Conservation (phyloP, 768 basidiomycete genomes). For the Filobasidium floriforme region DNA sequence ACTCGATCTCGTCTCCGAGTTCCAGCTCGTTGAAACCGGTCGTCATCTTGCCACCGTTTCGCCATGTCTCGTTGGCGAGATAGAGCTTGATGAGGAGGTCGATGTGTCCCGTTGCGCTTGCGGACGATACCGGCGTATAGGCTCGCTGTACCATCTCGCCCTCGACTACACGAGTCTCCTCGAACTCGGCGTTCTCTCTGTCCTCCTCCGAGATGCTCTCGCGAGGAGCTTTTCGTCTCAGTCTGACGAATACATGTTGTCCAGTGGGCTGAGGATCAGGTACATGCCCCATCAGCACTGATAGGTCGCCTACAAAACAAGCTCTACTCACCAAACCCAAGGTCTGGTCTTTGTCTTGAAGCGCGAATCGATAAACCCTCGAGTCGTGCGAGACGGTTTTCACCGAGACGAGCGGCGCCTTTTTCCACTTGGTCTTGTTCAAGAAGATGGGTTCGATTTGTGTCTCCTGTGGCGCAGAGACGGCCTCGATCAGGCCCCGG, state of each 20-base stretch:
- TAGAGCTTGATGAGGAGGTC: constrained; percentile 56
- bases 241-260: constrained; percentile 56
- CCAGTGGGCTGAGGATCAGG: constrained; percentile 47
- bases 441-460: constrained; percentile 47
- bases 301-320: not conserved
- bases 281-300: not conserved
- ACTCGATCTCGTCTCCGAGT: constrained; percentile 52
- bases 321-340: constrained; percentile 48
- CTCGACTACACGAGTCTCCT: constrained; percentile 18
- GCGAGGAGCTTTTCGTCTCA: constrained; percentile 44
- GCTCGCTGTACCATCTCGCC: constrained; percentile 54
- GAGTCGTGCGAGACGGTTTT: constrained; percentile 51
- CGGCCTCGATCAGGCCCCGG: not conserved
- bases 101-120: constrained; percentile 49
- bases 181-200: not conserved
- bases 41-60: constrained; percentile 54
- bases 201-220: not conserved
- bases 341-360: constrained; percentile 47
- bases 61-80: constrained; percentile 45
- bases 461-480: constrained; percentile 12
- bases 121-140: constrained; percentile 56
- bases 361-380: constrained; percentile 52
- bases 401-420: constrained; percentile 47
- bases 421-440: constrained; percentile 51
- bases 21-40: constrained; percentile 49